Percentiles rank a stretch among this genome's conserved stretches.
phyloP scores from a whole-genome alignment of 306 rosid species.

The Cicer cuneatum region DNA sequence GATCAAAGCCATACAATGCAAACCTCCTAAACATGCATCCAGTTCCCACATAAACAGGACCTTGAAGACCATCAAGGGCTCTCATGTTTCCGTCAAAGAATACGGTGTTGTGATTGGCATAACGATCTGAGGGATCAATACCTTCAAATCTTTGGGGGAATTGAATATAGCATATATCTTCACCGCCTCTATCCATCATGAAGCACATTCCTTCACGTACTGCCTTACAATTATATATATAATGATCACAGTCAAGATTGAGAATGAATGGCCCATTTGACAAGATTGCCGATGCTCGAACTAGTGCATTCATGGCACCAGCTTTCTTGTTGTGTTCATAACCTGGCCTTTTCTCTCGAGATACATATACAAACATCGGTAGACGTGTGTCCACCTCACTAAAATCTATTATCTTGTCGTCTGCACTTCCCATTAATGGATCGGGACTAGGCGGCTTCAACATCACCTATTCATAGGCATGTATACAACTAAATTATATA shows the following conservation, averaged over 20 bases:
- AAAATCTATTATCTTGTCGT: conserved; percentile 56
- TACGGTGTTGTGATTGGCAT: conserved; percentile 64
- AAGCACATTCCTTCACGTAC: conserved; percentile 65
- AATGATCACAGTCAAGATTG: conserved; percentile 66
- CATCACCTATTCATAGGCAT: conserved; percentile 51
- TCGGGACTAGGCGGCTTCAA: conserved; percentile 56
- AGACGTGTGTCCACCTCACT: conserved; percentile 51
- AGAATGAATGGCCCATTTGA: conserved; percentile 66
- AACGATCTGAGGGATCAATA: conserved; percentile 64
- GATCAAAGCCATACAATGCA: conserved; percentile 84
- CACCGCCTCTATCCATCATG: conserved; percentile 66
- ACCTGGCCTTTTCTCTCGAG: conserved; percentile 63
- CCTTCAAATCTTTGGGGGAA: conserved; percentile 72
- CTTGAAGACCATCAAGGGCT: conserved; percentile 69
- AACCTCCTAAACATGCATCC: conserved; percentile 88
- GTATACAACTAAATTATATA: not conserved
- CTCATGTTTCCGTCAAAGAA: conserved; percentile 68
- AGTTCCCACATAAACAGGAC: conserved; percentile 90
- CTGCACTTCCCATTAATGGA: conserved; percentile 49
- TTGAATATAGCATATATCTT: conserved; percentile 60
- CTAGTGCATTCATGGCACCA: conserved; percentile 65
- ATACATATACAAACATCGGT: conserved; percentile 59
- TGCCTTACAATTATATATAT: conserved; percentile 58
- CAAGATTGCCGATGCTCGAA: conserved; percentile 58
- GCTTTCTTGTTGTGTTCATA: conserved; percentile 69